Base-by-base conservation (phyloP, 2,329 filamentous ascomycete genomes). In the Bipolaris gigantea region DNA sequence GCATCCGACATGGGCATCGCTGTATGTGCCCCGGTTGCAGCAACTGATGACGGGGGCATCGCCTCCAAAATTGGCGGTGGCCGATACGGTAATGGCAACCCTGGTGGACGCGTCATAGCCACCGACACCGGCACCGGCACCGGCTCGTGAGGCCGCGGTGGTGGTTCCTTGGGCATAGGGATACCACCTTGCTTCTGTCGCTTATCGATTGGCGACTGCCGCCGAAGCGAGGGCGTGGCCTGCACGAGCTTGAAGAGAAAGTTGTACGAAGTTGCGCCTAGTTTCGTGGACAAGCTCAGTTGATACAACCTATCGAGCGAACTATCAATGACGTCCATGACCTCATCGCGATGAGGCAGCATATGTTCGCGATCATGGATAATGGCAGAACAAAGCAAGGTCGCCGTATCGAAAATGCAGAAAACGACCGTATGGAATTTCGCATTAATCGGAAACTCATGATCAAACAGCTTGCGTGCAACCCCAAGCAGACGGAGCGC, bases 361-460 rank as follows among this genome's bases (percentile, higher is more conserved):
- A 65, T 70, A 16, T 65, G 59, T 27, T 77, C 70, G n/a, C 69
- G 63, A 53, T 83, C 81, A 54, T 83, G 80, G 4, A 82, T 73
- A 6, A 83, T 69, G 2, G 80, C 77, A 0, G 80, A 82, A 67
- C 79, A 82, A 4, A 83, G 63, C 16, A 81, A 70, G 0, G 81
- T 79, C 0, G 80, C 76, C 0, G 79, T 80, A 55, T 83, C 80
- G 42, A 83, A 83, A 30, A 82, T 76, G 39, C 74, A 72, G 51
- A 82, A 83, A 0, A 80, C 69, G 5, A 80, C 76, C 47, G 80
- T 75, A 57, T 82, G 78, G 38, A 80, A 81, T 33, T 79, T 81
- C 5, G 76, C 74, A 40, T 81, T 78, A 11, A 76, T 67, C 0
- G 79, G 78, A 43, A 75, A 78, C 8, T 77, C 70, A 33, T 77